Conservation (phyloP, 345 rosid genomes). For the Arabis hirsuta region DNA sequence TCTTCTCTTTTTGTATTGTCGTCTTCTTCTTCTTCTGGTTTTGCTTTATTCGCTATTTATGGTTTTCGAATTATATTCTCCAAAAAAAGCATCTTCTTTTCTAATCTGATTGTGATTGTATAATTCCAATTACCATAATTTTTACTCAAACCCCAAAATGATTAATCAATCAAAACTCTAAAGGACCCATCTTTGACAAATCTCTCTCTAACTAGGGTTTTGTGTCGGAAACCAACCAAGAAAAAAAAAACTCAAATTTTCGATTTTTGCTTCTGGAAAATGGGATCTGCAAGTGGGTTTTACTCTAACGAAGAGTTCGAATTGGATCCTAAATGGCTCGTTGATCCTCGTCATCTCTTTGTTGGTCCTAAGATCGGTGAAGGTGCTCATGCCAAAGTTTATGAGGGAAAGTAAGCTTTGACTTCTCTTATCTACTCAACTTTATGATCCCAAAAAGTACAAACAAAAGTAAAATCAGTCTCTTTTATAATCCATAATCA, state of each 20-base stretch:
- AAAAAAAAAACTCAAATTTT: slow-evolving; percentile 2
- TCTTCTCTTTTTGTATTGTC: slow-evolving; percentile 27
- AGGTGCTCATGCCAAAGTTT: slow-evolving; percentile 99
- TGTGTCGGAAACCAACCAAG: background rate
- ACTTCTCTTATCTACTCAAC: slow-evolving; percentile 4
- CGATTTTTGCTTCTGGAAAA: slow-evolving; percentile 39
- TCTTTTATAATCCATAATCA: slow-evolving; percentile 16
- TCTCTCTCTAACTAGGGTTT: slow-evolving; percentile 33
- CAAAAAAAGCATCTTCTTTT: slow-evolving; percentile 24
- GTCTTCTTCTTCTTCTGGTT: slow-evolving; percentile 31
- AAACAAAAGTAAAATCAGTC: background rate
- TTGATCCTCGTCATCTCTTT: slow-evolving; percentile 88
- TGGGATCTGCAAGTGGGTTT: slow-evolving; percentile 87
- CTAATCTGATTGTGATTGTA: slow-evolving; percentile 18
- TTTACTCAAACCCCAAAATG: slow-evolving; percentile 32
- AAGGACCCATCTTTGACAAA: slow-evolving; percentile 30
- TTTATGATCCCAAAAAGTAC: slow-evolving; percentile 19
- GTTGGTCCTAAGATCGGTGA: slow-evolving; percentile 99
- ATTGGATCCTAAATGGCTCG: slow-evolving; percentile 86
- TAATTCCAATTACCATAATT: slow-evolving; percentile 28
- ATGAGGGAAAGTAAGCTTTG: slow-evolving; percentile 94
- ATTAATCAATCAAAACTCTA: slow-evolving; percentile 34
- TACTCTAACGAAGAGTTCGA: slow-evolving; percentile 58
- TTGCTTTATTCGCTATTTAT: slow-evolving; percentile 38
- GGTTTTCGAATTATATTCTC: slow-evolving; percentile 8